These are phyloP conservation scores for Ophiostoma tasmaniense DNA, from an alignment of 2,329 filamentous ascomycete species.

Conservation along the genomic window DNA sequence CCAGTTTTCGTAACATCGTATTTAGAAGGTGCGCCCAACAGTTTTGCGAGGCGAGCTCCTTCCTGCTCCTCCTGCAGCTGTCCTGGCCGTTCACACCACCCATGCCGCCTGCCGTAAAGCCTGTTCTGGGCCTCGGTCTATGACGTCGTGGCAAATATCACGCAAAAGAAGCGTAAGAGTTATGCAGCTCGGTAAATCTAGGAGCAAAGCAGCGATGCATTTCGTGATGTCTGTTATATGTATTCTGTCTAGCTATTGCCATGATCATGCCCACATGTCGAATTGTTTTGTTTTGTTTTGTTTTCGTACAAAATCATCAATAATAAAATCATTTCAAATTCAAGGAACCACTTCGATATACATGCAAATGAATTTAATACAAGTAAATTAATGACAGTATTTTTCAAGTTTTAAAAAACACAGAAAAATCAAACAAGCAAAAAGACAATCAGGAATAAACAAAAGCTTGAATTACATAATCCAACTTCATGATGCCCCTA, in stretches of 20 bases:
- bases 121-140: conserved; percentile 5
- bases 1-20: neutral
- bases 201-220: neutral
- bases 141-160: conserved; percentile 21
- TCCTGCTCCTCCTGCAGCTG: neutral
- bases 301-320: no score
- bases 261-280: no score
- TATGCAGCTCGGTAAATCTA: neutral
- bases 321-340: no score
- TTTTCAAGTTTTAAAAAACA: neutral
- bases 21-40: conserved; percentile 6
- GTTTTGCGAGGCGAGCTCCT: conserved; percentile 9
- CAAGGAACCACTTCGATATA: neutral
- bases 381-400: neutral
- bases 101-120: neutral
- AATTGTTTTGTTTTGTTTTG: neutral
- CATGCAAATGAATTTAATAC: neutral
- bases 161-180: conserved; percentile 9
- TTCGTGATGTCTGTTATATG: neutral
- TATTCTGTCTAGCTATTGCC: no score
- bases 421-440: neutral
- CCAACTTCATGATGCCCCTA: neutral
- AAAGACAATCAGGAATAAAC: neutral
- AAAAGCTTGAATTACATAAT: neutral
- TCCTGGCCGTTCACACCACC: neutral